A percentile compares a stretch with the other conserved stretches of the same genome.
Evolutionary conservation across 352 stramenopile genomes (phyloP).

Genomic region (Globisporangium echinulatum): DNA sequence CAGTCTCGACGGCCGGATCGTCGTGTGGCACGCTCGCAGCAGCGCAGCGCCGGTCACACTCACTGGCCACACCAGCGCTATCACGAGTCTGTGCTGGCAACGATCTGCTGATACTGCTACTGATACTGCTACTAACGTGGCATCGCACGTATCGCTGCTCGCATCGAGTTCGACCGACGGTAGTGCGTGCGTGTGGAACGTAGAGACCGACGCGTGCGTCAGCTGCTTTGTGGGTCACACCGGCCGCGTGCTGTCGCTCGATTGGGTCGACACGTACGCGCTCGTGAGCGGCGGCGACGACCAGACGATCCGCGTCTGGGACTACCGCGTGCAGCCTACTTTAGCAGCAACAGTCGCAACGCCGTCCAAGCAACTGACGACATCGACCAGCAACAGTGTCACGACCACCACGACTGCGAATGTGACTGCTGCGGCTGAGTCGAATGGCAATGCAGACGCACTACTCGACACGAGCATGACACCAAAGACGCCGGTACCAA

Average conservation of each 20-base stretch:
- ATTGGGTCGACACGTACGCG: slow-evolving; percentile 36
- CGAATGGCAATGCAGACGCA: neutral
- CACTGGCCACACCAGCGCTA: slow-evolving; percentile 25
- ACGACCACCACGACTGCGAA: neutral
- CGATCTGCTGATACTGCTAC: too few species aligned
- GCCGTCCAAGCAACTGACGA: neutral
- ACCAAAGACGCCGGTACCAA: slow-evolving; percentile 13
- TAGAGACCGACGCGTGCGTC: slow-evolving; percentile 12
- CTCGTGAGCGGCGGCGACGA: slow-evolving; percentile 64
- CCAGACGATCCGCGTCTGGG: slow-evolving; percentile 62
- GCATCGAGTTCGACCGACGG: slow-evolving; percentile 53
- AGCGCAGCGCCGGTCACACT: slow-evolving; percentile 8
- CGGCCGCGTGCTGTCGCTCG: slow-evolving; percentile 46
- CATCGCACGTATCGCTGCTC: slow-evolving; percentile 13
- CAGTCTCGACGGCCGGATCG: slow-evolving; percentile 39
- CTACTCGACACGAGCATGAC: neutral
- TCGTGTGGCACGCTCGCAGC: slow-evolving; percentile 29
- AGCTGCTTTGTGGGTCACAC: slow-evolving; percentile 39
- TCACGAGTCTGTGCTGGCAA: slow-evolving; percentile 48
- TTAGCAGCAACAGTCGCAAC: neutral
- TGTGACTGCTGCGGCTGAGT: neutral
- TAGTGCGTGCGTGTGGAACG: slow-evolving; percentile 49
- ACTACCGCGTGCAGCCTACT: slow-evolving; percentile 23
- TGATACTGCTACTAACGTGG: neutral
- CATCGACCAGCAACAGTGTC: too few species aligned